Conservation (phyloP, 2,329 filamentous ascomycete species). For the Thielaviopsis cerberus region DNA sequence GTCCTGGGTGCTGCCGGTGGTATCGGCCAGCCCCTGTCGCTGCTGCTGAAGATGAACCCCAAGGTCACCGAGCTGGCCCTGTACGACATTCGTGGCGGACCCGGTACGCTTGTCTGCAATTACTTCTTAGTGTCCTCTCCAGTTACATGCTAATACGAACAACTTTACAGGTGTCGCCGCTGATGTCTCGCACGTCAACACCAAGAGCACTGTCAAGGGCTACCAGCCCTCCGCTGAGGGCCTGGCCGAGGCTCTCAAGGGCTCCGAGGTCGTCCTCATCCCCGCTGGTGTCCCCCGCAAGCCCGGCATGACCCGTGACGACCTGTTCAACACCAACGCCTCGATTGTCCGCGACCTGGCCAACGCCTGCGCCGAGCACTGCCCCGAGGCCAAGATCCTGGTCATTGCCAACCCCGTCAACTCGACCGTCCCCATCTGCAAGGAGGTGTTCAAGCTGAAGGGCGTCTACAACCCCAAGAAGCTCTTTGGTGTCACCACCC, state of each 20-base stretch:
- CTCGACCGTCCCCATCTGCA: constrained; percentile 94
- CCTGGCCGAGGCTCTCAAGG: constrained; percentile 64
- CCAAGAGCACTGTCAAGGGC: constrained; percentile 83
- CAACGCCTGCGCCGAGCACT: constrained; percentile 76
- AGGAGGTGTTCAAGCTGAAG: constrained; percentile 86
- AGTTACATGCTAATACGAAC: neutral
- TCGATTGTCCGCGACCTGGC: constrained; percentile 97
- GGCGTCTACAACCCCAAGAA: constrained; percentile 99
- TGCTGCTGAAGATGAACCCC: constrained; percentile 97
- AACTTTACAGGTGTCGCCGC: constrained; percentile 69
- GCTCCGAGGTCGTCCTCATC: constrained; percentile 85
- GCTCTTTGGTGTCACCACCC: constrained; percentile 97
- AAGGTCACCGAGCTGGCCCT: constrained; percentile 82
- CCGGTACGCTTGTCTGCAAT: constrained; percentile 43
- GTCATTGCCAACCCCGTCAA: constrained; percentile 99
- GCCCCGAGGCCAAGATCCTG: constrained; percentile 84
- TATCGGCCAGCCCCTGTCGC: constrained; percentile 94
- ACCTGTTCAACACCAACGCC: constrained; percentile 99
- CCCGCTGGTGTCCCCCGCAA: constrained; percentile 97
- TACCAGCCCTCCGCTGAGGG: constrained; percentile 62
- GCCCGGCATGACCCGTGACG: constrained; percentile 98
- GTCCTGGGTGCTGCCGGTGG: constrained; percentile 93
- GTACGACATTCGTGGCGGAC: constrained; percentile 90
- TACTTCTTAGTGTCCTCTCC: neutral
- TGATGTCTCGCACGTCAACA: constrained; percentile 98